Conservation (phyloP, 768 basidiomycete genomes). For the Trametopsis cervina region DNA sequence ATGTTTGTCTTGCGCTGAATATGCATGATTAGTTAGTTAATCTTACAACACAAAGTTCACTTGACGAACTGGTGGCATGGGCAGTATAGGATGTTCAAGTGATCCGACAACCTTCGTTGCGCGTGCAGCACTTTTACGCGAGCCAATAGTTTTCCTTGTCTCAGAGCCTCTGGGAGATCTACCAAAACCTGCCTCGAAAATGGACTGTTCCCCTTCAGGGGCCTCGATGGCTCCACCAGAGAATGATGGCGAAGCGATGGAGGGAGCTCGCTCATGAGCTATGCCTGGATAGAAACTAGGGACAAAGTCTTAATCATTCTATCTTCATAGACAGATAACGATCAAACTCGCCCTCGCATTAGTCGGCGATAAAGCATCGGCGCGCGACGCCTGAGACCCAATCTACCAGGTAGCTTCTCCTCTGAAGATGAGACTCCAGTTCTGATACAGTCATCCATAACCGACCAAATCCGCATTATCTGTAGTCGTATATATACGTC, state of each 20-base stretch:
- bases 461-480: constrained; percentile 78
- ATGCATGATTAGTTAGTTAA: not conserved
- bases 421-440: constrained; percentile 78
- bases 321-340: not conserved
- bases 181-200: not conserved
- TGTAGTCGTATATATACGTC: constrained; percentile 9
- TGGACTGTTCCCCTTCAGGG: constrained; percentile 13
- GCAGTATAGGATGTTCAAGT: constrained; percentile 72
- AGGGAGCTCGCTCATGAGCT: constrained; percentile 25
- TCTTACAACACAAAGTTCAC: too few species aligned
- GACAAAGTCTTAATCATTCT: not conserved
- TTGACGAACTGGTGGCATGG: constrained; percentile 75
- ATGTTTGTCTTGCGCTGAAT: constrained; percentile 75
- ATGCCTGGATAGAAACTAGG: constrained; percentile 48
- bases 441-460: constrained; percentile 90
- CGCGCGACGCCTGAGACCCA: constrained; percentile 73
- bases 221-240: constrained; percentile 15
- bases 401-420: constrained; percentile 77
- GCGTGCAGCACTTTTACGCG: constrained; percentile 14
- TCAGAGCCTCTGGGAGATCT: not conserved
- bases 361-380: constrained; percentile 85
- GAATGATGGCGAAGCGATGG: constrained; percentile 26
- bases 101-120: constrained; percentile 56
- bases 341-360: constrained; percentile 69
- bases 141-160: not conserved